phyloP scores from a whole-genome alignment of 352 stramenopile species.

The Pythium graminicola region DNA sequence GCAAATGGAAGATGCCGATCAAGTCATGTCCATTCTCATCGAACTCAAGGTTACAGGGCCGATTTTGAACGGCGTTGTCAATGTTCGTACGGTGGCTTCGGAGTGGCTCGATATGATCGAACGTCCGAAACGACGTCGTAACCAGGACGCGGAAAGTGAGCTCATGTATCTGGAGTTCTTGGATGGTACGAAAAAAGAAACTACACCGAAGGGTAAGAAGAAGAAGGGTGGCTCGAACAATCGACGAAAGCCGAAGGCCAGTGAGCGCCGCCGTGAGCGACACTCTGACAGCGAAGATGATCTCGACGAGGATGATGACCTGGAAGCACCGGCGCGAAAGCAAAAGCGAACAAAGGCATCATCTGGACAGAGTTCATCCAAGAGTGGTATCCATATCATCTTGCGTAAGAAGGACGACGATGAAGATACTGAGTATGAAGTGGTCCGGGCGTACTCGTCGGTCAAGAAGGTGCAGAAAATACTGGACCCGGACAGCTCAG shows the following conservation, averaged over 20 bases:
- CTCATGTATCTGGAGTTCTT: constrained; percentile 85
- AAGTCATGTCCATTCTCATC: constrained; percentile 83
- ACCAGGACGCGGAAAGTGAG: constrained; percentile 76
- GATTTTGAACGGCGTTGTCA: constrained; percentile 61
- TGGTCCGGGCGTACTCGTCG: constrained; percentile 22
- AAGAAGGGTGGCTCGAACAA: constrained; percentile 25
- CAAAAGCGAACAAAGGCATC: constrained; percentile 17
- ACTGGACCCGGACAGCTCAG: constrained; percentile 2
- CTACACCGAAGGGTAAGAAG: constrained; percentile 19
- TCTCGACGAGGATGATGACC: constrained; percentile 24
- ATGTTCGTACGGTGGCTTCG: constrained; percentile 63
- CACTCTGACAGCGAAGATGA: constrained; percentile 20
- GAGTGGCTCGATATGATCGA: constrained; percentile 87
- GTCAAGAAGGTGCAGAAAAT: constrained; percentile 25
- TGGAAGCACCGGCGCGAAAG: constrained; percentile 20
- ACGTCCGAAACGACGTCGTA: constrained; percentile 76
- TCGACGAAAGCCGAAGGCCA: constrained; percentile 36
- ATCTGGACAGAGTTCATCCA: constrained; percentile 1
- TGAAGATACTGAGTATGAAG: constrained; percentile 15
- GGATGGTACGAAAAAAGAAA: constrained; percentile 55
- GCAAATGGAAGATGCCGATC: constrained; percentile 73
- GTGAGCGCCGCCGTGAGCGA: constrained; percentile 8
- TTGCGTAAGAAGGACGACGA: constrained; percentile 16
- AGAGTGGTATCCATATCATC: constrained; percentile 26
- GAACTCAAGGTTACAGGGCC: constrained; percentile 83